Percentiles rank a stretch among this genome's conserved stretches.
Evolutionary conservation across 2,329 filamentous ascomycete genomes (phyloP).

Genomic region (Berkeleyomyces rouxiae): DNA sequence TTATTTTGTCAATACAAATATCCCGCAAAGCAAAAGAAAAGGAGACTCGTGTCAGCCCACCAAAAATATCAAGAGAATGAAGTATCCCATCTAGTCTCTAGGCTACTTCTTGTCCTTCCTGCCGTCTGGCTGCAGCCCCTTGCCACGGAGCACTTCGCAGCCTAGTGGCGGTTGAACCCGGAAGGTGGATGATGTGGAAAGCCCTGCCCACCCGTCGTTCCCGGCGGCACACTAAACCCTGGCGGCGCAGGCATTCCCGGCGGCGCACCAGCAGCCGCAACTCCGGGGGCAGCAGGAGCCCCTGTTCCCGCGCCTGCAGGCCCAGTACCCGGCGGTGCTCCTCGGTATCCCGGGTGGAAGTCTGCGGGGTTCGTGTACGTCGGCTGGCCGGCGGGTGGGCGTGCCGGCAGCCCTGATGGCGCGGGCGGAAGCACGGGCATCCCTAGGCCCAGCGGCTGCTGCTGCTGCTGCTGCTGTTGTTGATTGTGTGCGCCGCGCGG

Average conservation of each 20-base stretch:
- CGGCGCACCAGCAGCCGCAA: constrained; percentile 15
- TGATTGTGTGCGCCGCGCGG: background rate
- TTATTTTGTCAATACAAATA: background rate
- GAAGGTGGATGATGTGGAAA: constrained; percentile 19
- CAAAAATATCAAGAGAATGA: background rate
- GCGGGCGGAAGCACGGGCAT: constrained; percentile 28
- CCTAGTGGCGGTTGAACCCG: constrained; percentile 20
- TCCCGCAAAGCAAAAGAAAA: background rate
- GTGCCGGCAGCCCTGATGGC: constrained; percentile 33
- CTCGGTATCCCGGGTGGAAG: constrained; percentile 29
- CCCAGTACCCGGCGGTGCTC: constrained; percentile 17
- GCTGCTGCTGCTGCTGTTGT: constrained; percentile 15
- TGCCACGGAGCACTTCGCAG: background rate
- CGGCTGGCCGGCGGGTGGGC: constrained; percentile 27
- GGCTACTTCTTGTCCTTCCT: background rate
- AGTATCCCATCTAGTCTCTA: too few species aligned
- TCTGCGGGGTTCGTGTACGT: constrained; percentile 31
- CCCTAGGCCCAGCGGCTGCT: constrained; percentile 11
- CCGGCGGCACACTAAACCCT: constrained; percentile 25
- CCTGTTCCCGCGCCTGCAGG: constrained; percentile 14
- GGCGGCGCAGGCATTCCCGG: constrained; percentile 18
- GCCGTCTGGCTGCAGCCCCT: background rate
- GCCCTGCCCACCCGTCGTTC: constrained; percentile 31
- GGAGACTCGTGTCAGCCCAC: background rate
- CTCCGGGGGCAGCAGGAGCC: constrained; percentile 19